Evolutionary conservation across 208 protist genomes (phyloP).

Genomic region (Crithidia thermophila): DNA sequence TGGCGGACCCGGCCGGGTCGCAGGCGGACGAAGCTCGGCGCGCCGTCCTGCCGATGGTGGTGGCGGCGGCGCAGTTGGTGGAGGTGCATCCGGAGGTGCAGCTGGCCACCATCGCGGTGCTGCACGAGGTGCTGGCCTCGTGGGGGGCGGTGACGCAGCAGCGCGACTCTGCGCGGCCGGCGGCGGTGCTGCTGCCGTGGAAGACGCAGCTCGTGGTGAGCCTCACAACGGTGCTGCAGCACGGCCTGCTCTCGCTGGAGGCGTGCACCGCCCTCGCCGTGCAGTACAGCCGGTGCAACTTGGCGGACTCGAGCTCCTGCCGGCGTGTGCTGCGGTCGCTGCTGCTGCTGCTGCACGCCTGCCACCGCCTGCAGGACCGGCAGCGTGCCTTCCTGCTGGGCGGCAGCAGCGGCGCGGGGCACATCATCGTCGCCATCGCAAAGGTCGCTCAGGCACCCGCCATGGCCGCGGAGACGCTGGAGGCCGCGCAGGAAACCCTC

Average conservation of each 20-base stretch:
- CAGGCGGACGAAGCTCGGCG: conserved; percentile 17
- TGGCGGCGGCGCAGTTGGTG: conserved; percentile 53
- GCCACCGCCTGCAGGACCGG: conserved; percentile 54
- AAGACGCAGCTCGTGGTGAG: conserved; percentile 60
- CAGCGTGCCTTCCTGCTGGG: conserved; percentile 24
- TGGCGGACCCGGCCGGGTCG: neutral
- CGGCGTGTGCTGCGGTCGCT: conserved; percentile 55
- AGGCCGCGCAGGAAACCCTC: conserved; percentile 26
- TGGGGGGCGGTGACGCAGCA: conserved; percentile 24
- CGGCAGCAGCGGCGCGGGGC: conserved; percentile 34
- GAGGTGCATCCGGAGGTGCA: conserved; percentile 68
- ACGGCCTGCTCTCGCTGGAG: conserved; percentile 47
- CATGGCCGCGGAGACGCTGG: conserved; percentile 18
- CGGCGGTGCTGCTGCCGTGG: conserved; percentile 49
- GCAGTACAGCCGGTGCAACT: conserved; percentile 48
- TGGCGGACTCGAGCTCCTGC: conserved; percentile 58
- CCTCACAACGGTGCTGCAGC: conserved; percentile 56
- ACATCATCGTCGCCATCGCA: conserved; percentile 46
- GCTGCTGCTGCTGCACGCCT: conserved; percentile 50
- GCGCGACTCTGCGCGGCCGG: conserved; percentile 1
- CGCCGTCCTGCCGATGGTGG: conserved; percentile 43
- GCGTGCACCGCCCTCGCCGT: conserved; percentile 50
- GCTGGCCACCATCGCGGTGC: conserved; percentile 40
- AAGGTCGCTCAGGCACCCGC: conserved; percentile 25
- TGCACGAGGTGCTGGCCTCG: conserved; percentile 36